phyloP scores from a whole-genome alignment of 345 rosid species.

The Citrus medica region DNA sequence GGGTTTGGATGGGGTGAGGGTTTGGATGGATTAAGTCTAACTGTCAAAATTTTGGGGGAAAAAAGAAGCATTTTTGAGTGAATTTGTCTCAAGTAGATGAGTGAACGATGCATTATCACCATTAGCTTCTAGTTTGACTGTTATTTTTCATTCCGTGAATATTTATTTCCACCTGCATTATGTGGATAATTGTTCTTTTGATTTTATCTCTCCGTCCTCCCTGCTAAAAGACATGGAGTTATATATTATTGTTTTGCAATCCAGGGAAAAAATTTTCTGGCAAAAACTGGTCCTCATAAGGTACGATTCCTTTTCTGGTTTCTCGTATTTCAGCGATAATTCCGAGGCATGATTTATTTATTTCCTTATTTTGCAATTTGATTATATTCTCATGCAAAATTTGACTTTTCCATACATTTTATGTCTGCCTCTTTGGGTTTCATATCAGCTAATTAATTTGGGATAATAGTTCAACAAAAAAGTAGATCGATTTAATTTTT shows the following conservation, averaged over 20 bases:
- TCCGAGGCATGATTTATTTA: not conserved
- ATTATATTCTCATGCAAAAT: not conserved
- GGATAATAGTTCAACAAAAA: not conserved
- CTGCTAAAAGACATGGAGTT: constrained; percentile 16
- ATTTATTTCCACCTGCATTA: not conserved
- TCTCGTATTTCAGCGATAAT: not conserved
- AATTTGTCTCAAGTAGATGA: not conserved
- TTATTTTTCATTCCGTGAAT: not conserved
- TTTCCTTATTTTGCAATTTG: not conserved
- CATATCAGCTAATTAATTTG: not conserved
- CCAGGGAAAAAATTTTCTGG: constrained; percentile 51
- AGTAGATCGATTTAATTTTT: not conserved
- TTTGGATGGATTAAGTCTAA: not conserved
- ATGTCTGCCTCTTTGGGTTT: not conserved
- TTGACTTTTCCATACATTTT: not conserved
- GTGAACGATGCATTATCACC: not conserved
- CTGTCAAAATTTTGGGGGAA: not conserved
- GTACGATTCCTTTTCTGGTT: constrained; percentile 24
- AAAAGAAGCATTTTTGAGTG: not conserved
- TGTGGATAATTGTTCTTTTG: constrained; percentile 5
- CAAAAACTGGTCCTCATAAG: constrained; percentile 66
- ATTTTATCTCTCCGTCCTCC: not conserved
- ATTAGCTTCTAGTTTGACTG: not conserved
- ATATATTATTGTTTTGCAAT: constrained; percentile 2
- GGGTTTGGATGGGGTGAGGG: not conserved